Base-by-base conservation (phyloP, 768 basidiomycete species). In the Podaxis mareebaensis region DNA sequence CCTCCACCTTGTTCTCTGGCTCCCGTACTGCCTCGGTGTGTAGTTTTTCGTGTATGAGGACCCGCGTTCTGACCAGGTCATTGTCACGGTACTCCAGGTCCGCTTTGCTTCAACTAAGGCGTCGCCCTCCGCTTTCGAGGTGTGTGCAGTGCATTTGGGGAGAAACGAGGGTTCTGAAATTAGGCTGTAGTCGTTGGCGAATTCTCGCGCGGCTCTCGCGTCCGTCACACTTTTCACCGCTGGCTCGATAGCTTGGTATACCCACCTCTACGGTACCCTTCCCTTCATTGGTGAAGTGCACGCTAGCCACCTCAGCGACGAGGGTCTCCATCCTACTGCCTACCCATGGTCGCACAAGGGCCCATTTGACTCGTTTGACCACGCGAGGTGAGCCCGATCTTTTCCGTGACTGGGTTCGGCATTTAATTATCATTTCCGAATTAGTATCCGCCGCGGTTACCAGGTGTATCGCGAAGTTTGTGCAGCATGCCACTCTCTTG, bases 381-480 rank as follows among this genome's bases (percentile, higher is more conserved):
- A 99, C 76, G 87, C 94, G 66, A 90, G 95, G 96, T 95, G 80
- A 75, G 85, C 79, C 63, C 57, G 57, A 67, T 70, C 64, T 67
- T 36, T 49, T 51, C 61, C 11, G 65, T 61, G 26, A 51, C 53
- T 67, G 58, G 40, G 28, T 20, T 63, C 54, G 44, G 58, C 49
- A 53, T 65, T 62, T 56, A 22, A 38, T 65, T 64, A 67, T 55
- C 63, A 60, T 46, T 53, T 63, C 42, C 39, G 56, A 67, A 66
- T 22, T 57, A 96, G 95, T 77, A 96, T 98, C 72, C 95, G 96
- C 70, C 85, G 96, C 73, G 96, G 95, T 44, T 96, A 93, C 81
- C 88, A 92, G 76, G 97, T 99, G 61, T 99, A 99, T 84, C 93
- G 95, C 67, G 96, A 99, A 79, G 97, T 99, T 61, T 99, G 97